Base-by-base conservation (phyloP, 108 stramenopile genomes). In the Nitzschia palea region DNA sequence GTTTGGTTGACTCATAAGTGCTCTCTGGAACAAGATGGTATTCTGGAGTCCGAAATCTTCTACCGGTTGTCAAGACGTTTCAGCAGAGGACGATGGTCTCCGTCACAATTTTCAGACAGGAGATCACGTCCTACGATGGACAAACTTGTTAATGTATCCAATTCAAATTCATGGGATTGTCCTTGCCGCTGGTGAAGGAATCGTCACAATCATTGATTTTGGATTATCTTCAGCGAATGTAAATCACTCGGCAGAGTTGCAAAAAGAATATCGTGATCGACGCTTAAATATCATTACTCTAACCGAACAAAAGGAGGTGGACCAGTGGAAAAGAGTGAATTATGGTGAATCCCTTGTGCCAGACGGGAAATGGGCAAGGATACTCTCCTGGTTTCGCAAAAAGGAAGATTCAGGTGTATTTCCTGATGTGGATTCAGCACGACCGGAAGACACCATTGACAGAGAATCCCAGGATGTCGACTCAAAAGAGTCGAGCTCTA, bases 161-260 rank as follows among this genome's bases (percentile, higher is more conserved):
- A 80, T 85, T 22, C 84, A 85, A 55, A 76, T 85, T 31, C 80
- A 85, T 57, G 84, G 80, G 3, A 81, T 85, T 55, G 80, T 80
- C 4, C 37, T 85, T 25, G 25, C 34, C 15, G 52, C 67, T 1
- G 73, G 67, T 10, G 18, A 26, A 12, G 55, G 37, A 3, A 58
- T 61, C 17, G 67, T 80, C 14, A 79, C 76, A 28, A 70, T 83
- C 32, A 65, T 73, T 54, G 79, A 83, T 48, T 83, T 83, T 76
- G 82, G 82, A 2, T 64, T 80, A 12, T 60, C 59, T 40, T 60
- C 59, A 29, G 73, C 81, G 20, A 30, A 69, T 29, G 57, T 57
- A 9, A 75, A 70, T n/a, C 30, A 61, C 20, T 52, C 44, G 36
- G 58, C 47, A 0, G 22, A 68, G 15, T 62, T 31, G 22, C 45